Percentiles rank a stretch among this genome's conserved stretches.
Conservation (phyloP, 345 rosid species). For the Gossypium rotundifolium region DNA sequence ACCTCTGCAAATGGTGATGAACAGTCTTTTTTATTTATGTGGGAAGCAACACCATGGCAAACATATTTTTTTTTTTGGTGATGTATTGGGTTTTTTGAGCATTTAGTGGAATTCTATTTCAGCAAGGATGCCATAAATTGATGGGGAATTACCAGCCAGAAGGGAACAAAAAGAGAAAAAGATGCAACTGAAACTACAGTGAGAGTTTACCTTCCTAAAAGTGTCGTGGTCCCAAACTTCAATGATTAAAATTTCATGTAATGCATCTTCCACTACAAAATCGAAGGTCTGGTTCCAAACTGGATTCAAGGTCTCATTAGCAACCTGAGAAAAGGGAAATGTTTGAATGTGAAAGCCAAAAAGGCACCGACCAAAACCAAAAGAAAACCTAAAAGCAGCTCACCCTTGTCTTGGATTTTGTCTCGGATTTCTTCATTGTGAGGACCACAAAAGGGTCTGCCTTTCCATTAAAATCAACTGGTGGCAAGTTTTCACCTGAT, state of each 20-base stretch:
- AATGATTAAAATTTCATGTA: conserved; percentile 68
- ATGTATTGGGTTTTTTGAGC: too few relatives aligned
- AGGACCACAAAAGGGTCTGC: conserved; percentile 80
- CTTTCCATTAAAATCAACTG: conserved; percentile 67
- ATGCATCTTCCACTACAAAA: conserved; percentile 87
- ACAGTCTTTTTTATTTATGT: background rate
- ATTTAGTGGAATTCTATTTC: too few relatives aligned
- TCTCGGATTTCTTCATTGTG: conserved; percentile 63
- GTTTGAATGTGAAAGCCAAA: background rate
- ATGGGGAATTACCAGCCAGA: background rate
- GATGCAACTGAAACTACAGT: background rate
- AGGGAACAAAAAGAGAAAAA: background rate
- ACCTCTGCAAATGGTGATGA: background rate
- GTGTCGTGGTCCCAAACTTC: conserved; percentile 87
- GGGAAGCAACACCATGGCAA: background rate
- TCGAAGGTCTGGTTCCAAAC: conserved; percentile 96
- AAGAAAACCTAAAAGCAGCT: conserved; percentile 6
- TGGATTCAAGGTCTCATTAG: conserved; percentile 70
- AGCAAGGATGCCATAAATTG: background rate
- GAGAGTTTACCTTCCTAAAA: conserved; percentile 61
- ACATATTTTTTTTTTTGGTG: background rate
- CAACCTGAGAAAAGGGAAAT: conserved; percentile 41
- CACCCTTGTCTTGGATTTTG: conserved; percentile 69
- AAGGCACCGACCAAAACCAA: background rate
- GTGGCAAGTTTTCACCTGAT: conserved; percentile 69